phyloP scores from a whole-genome alignment of 768 basidiomycete species.

The Collybia sp. region DNA sequence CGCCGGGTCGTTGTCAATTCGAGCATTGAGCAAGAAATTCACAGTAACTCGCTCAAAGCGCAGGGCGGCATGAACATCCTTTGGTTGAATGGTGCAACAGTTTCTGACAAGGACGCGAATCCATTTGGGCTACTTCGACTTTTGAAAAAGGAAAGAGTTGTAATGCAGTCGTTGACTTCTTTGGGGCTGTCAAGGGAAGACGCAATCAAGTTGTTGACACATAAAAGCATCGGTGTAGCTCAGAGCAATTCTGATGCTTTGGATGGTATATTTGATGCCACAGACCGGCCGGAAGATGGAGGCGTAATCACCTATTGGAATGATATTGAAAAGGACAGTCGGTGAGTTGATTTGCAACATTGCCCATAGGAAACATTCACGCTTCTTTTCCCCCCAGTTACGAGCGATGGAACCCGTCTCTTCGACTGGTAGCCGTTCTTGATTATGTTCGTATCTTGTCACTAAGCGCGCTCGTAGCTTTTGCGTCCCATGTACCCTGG shows the following conservation, averaged over 20 bases:
- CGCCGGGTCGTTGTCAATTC: constrained; percentile 57
- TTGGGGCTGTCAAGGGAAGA: constrained; percentile 61
- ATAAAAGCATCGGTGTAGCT: constrained; percentile 49
- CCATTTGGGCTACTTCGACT: constrained; percentile 69
- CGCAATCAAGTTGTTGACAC: constrained; percentile 70
- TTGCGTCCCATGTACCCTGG: constrained; percentile 79
- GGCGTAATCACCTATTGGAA: constrained; percentile 84
- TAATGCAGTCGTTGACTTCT: constrained; percentile 52
- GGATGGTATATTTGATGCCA: constrained; percentile 87
- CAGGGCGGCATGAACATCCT: constrained; percentile 51
- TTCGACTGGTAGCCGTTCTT: constrained; percentile 35
- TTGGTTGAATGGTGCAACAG: constrained; percentile 77
- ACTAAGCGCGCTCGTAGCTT: constrained; percentile 36
- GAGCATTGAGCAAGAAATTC: constrained; percentile 50
- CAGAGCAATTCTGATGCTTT: constrained; percentile 44
- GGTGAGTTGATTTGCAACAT: constrained; percentile 34
- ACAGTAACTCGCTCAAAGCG: constrained; percentile 48
- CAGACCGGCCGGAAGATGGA: constrained; percentile 79
- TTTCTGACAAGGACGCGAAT: constrained; percentile 62
- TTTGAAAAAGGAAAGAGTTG: constrained; percentile 64
- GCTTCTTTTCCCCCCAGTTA: constrained; percentile 32
- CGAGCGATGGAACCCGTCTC: constrained; percentile 42
- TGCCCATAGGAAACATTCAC: not conserved
- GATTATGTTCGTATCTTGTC: not conserved
- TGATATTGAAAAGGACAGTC: constrained; percentile 78